phyloP scores from a whole-genome alignment of 768 basidiomycete species.

The Lentinula boryana region DNA sequence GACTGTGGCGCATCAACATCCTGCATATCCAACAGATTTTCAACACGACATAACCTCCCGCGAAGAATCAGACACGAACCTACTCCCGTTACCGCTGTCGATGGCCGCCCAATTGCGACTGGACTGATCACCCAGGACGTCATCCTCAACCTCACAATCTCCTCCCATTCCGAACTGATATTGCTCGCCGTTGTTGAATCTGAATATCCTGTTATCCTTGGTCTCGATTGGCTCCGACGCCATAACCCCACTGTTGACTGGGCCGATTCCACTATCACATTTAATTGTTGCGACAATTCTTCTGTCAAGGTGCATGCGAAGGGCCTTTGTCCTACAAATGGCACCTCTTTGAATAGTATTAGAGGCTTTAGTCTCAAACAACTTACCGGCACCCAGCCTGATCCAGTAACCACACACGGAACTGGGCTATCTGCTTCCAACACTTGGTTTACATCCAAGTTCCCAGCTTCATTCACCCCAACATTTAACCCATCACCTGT shows the following conservation, averaged over 20 bases:
- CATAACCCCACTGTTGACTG: conserved; percentile 32
- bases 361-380: background rate
- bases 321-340: background rate
- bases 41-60: conserved; percentile 23
- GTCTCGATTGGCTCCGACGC: conserved; percentile 28
- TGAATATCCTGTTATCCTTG: conserved; percentile 16
- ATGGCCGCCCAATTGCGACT: conserved; percentile 31
- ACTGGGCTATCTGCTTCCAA: background rate
- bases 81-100: conserved; percentile 28
- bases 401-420: too few species aligned
- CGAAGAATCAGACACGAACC: conserved; percentile 20
- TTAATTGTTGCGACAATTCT: conserved; percentile 19
- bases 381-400: background rate
- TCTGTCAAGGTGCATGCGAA: background rate
- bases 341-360: background rate
- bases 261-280: conserved; percentile 13
- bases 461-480: too few species aligned
- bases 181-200: conserved; percentile 20
- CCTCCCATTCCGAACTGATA: conserved; percentile 23
- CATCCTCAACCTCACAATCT: conserved; percentile 19
- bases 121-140: conserved; percentile 34
- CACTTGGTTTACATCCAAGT: background rate
- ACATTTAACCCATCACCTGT: too few species aligned
- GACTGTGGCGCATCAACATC: conserved; percentile 18
- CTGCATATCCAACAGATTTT: conserved; percentile 34